Base-by-base conservation (phyloP, 192 early-diverging fungal species). In the Coemansia erecta region DNA sequence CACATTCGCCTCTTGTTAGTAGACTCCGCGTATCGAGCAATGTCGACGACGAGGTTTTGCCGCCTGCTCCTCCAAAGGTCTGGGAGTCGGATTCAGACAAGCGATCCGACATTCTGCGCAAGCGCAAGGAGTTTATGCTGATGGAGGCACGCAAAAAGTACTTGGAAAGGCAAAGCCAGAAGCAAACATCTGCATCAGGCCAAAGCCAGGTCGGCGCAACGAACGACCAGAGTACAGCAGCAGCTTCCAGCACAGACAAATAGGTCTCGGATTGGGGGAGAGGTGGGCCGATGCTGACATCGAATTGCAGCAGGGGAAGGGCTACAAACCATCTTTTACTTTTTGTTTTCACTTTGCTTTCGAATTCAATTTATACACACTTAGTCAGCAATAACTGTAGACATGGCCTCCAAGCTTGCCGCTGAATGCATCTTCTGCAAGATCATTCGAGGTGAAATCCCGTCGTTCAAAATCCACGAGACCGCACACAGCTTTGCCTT, bases 381-480 rank as follows among this genome's bases (percentile, higher is more conserved):
- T 26, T 45, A 35, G 43, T 44, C 22, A 35, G 41, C 24, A 15
- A 48, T 31, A 47, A 9, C 15, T 35, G 18, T 35, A 17, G 13
- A 49, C 44, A 76, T 76, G 73, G 66, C 67, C 1, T 43, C 60
- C 31, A 76, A 76, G 60, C 60, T 72, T 37, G 65, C 55, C 52
- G 75, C 64, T 11, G 68, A 68, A 8, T 98, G 95, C 80, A 66
- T 95, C 58, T 98, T 98, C 62, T 98, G 95, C 84, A 93, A 90
- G 77, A 94, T 98, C 59, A 75, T 89, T 61, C 80, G 78, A 74
- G 88, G 91, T 47, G 86, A 89, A 54, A 94, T 95, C 53, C 93
- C 93, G 37, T 90, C 90, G 19, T 80, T 86, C 62, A 89, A 93
- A 65, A 61, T 94, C 28, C 57, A 85, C 24, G 95, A 98, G 74